Evolutionary conservation across 2,329 filamentous ascomycete species (phyloP).

Genomic region (Chlorencoelia australis): DNA sequence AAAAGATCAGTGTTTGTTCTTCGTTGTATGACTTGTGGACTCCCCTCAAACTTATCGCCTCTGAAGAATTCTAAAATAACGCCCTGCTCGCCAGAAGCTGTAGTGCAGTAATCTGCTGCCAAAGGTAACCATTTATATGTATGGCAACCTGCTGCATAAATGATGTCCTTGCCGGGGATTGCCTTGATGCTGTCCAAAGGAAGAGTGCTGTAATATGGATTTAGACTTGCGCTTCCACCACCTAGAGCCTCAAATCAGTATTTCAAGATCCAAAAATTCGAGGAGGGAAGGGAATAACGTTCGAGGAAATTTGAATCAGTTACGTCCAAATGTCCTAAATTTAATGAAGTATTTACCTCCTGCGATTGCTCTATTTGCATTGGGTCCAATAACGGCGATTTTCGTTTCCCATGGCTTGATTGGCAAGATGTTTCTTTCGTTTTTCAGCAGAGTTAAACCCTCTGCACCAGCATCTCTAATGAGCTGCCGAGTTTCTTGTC

Average conservation of each 20-base stretch:
- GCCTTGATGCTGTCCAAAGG: conserved; percentile 53
- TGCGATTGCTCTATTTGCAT: conserved; percentile 57
- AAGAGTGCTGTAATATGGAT: conserved; percentile 57
- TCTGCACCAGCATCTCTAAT: conserved; percentile 53
- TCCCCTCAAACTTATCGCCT: conserved; percentile 51
- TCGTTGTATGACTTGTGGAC: conserved; percentile 45
- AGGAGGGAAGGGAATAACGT: too few relatives aligned
- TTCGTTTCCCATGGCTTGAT: conserved; percentile 44
- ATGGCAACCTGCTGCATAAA: conserved; percentile 51
- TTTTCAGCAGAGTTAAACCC: conserved; percentile 55
- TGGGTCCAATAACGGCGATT: conserved; percentile 57
- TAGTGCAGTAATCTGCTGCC: conserved; percentile 48
- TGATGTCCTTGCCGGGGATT: conserved; percentile 43
- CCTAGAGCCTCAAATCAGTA: too few relatives aligned
- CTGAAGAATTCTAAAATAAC: conserved; percentile 55
- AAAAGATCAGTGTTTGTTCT: conserved; percentile 57
- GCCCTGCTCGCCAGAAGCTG: conserved; percentile 45
- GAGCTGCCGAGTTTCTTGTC: conserved; percentile 46
- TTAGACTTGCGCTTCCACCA: conserved; percentile 57
- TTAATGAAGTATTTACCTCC: too few relatives aligned
- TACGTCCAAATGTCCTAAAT: too few relatives aligned
- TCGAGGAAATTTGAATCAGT: too few relatives aligned
- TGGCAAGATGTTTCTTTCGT: conserved; percentile 48
- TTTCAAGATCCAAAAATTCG: too few relatives aligned
- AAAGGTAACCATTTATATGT: conserved; percentile 57